These are phyloP conservation scores for Plasmodium billcollinsi DNA, from an alignment of 169 alveolate genomes.

Conservation along the genomic window DNA sequence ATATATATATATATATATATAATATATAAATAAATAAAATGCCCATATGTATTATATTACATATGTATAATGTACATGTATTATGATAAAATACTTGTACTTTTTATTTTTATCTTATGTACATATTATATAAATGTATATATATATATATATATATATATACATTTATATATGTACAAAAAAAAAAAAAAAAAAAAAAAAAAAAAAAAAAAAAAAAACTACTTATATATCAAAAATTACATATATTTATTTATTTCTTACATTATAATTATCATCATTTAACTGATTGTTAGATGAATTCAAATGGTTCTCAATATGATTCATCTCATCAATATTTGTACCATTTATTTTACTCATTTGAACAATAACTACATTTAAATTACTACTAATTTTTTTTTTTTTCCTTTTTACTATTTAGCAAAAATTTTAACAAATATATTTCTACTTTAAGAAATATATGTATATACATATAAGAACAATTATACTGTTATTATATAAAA, in stretches of 20 bases:
- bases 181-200: background rate
- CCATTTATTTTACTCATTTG: slow-evolving; percentile 73
- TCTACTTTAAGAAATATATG: background rate
- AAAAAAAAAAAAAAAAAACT: background rate
- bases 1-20: too few relatives aligned
- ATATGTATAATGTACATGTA: too few relatives aligned
- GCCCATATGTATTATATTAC: too few relatives aligned
- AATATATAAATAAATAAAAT: too few relatives aligned
- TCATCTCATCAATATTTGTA: slow-evolving; percentile 51
- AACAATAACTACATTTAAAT: slow-evolving; percentile 28
- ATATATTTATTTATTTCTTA: background rate
- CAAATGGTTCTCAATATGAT: slow-evolving; percentile 6
- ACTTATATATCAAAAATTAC: background rate
- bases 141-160: slow-evolving; percentile 3
- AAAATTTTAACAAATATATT: background rate
- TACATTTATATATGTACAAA: background rate
- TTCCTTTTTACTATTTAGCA: background rate
- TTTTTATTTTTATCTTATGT: too few relatives aligned
- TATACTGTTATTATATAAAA: too few relatives aligned
- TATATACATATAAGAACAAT: background rate
- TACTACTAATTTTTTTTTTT: slow-evolving; percentile 6
- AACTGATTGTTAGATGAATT: slow-evolving; percentile 12
- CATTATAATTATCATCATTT: slow-evolving; percentile 16
- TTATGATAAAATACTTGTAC: too few relatives aligned
- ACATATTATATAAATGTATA: background rate